phyloP scores from a whole-genome alignment of 805 yeast species.

The Torulaspora gathmanii region DNA sequence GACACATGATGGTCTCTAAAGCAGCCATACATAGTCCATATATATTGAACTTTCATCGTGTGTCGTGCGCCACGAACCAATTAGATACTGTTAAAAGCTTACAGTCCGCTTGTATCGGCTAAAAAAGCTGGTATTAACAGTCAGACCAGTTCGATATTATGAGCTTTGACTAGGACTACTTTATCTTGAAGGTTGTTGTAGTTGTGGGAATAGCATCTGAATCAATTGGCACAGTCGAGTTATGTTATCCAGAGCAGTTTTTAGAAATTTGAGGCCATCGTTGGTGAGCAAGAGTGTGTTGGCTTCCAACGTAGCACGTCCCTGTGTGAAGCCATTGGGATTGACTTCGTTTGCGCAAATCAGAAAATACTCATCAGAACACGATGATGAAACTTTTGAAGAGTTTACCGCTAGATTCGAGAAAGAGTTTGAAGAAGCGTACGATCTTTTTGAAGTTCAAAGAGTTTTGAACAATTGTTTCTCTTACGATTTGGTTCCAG shows the following conservation, averaged over 20 bases:
- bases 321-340: conserved; percentile 9
- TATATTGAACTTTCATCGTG: not conserved
- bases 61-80: conserved; percentile 9
- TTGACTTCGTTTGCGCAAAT: conserved; percentile 24
- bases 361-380: conserved; percentile 74
- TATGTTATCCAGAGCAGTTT: conserved; percentile 28
- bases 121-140: not conserved
- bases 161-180: too few relatives aligned
- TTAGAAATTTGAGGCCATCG: conserved; percentile 6
- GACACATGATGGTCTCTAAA: not conserved
- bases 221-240: not conserved
- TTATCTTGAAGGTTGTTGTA: not conserved
- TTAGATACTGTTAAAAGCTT: conserved; percentile 1
- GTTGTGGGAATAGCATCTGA: not conserved
- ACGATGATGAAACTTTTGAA: conserved; percentile 89
- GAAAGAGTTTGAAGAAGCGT: conserved; percentile 92
- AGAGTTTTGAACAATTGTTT: conserved; percentile 97
- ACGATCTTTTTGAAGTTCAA: conserved; percentile 80
- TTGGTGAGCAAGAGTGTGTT: conserved; percentile 7
- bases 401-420: conserved; percentile 89
- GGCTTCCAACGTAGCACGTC: conserved; percentile 5
- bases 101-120: conserved; percentile 1
- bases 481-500: conserved; percentile 97
- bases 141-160: too few relatives aligned
- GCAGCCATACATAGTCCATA: not conserved